Conservation (phyloP, 139 green algal species). For the Eudorina sp. region DNA sequence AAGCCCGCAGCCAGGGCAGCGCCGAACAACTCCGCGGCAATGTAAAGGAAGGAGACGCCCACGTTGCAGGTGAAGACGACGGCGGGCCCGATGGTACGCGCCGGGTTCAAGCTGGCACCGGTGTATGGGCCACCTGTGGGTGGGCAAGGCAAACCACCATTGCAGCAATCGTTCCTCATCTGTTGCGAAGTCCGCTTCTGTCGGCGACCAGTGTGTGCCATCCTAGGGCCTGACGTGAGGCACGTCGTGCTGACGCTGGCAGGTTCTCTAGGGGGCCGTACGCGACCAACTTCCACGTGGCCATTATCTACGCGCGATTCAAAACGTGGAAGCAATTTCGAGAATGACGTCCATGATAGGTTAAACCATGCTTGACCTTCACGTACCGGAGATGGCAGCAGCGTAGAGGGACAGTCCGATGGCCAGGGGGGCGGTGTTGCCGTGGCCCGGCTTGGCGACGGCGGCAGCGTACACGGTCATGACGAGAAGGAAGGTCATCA, state of each 20-base stretch:
- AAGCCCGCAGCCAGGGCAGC: conserved; percentile 68
- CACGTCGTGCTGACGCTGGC: too few relatives aligned
- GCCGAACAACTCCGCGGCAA: conserved; percentile 78
- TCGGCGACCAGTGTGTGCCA: too few relatives aligned
- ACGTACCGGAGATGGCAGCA: conserved; percentile 77
- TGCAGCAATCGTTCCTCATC: background rate
- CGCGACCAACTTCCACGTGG: too few relatives aligned
- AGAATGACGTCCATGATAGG: too few relatives aligned
- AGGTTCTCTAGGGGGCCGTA: too few relatives aligned
- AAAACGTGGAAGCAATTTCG: too few relatives aligned
- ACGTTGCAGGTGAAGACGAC: conserved; percentile 80
- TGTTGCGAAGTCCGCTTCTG: too few relatives aligned
- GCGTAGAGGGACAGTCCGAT: conserved; percentile 84
- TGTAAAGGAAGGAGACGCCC: conserved; percentile 78
- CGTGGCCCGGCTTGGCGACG: conserved; percentile 75
- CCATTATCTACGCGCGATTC: too few relatives aligned
- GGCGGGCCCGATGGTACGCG: conserved; percentile 81
- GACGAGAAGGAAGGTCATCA: conserved; percentile 75
- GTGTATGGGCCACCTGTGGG: conserved; percentile 78
- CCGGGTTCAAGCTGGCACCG: conserved; percentile 83
- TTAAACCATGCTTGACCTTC: background rate
- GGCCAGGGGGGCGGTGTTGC: conserved; percentile 70
- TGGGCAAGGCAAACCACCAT: background rate
- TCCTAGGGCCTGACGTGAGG: too few relatives aligned
- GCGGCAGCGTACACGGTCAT: conserved; percentile 78